Conservation (phyloP, 2,329 filamentous ascomycete species). For the Trichoderma sp. region DNA sequence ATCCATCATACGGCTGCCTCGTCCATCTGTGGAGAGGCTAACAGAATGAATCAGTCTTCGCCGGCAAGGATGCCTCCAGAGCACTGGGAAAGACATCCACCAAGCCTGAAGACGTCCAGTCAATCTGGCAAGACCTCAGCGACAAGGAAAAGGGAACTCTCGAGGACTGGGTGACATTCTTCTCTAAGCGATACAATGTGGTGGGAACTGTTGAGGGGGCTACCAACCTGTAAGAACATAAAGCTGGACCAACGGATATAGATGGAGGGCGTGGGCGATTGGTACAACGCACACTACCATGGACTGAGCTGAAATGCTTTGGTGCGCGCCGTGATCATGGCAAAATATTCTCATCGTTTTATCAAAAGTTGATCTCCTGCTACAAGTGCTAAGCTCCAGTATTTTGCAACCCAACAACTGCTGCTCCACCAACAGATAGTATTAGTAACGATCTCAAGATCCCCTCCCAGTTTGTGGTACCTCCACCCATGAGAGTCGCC, state of each 20-base stretch:
- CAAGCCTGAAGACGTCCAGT: constrained; percentile 74
- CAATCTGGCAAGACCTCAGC: constrained; percentile 78
- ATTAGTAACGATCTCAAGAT: background rate
- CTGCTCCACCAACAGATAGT: background rate
- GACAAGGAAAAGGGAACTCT: constrained; percentile 84
- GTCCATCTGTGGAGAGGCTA: background rate
- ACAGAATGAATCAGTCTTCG: constrained; percentile 65
- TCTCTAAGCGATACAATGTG: constrained; percentile 94
- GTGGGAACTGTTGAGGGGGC: constrained; percentile 65
- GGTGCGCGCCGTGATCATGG: background rate
- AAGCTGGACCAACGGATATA: background rate
- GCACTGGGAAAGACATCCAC: constrained; percentile 84
- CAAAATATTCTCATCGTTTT: background rate
- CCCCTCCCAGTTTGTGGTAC: background rate
- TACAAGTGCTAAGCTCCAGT: background rate
- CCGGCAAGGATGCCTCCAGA: constrained; percentile 92
- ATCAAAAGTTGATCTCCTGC: background rate
- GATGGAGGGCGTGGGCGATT: background rate
- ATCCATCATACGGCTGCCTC: background rate
- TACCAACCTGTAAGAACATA: constrained; percentile 48
- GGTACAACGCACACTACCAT: background rate
- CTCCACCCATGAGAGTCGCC: background rate
- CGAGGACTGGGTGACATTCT: constrained; percentile 93
- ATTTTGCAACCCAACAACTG: background rate
- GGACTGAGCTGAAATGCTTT: background rate